phyloP scores from a whole-genome alignment of 2,329 filamentous ascomycete genomes.

The Fusarium nurragi region DNA sequence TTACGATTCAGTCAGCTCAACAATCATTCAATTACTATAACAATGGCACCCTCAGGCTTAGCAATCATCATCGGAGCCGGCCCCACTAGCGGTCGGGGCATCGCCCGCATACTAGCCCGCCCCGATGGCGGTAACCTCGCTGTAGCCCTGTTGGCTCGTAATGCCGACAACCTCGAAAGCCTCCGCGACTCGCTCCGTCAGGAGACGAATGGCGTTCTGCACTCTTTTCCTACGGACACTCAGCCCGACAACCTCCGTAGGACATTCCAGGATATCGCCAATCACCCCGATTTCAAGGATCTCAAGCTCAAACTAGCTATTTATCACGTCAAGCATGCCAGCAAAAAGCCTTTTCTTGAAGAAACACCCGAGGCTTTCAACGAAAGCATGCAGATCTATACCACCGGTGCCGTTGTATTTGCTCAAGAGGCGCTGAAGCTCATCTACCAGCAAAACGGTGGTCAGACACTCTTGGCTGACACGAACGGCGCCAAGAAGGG shows the following conservation, averaged over 20 bases:
- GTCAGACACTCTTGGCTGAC: conserved; percentile 54
- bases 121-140: conserved; percentile 27
- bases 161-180: conserved; percentile 34
- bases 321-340: conserved; percentile 65
- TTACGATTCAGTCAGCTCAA: not conserved
- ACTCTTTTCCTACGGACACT: conserved; percentile 32
- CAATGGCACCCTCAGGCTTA: conserved; percentile 58
- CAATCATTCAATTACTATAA: not conserved
- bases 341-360: conserved; percentile 64
- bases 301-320: conserved; percentile 63
- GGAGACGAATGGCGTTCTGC: conserved; percentile 52
- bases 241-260: conserved; percentile 10
- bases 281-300: conserved; percentile 56
- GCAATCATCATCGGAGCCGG: conserved; percentile 63
- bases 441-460: conserved; percentile 62
- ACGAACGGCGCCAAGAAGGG: conserved; percentile 62
- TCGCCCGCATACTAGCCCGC: conserved; percentile 54
- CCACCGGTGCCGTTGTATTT: conserved; percentile 65
- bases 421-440: conserved; percentile 61
- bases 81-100: conserved; percentile 62
- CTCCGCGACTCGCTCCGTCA: conserved; percentile 54
- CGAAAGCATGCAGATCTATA: conserved; percentile 60
- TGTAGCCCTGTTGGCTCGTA: conserved; percentile 33
- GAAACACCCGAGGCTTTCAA: conserved; percentile 62
- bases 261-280: conserved; percentile 52